phyloP scores from a whole-genome alignment of 1,284 basidiomycete species.

The Porogramme epimiltina region DNA sequence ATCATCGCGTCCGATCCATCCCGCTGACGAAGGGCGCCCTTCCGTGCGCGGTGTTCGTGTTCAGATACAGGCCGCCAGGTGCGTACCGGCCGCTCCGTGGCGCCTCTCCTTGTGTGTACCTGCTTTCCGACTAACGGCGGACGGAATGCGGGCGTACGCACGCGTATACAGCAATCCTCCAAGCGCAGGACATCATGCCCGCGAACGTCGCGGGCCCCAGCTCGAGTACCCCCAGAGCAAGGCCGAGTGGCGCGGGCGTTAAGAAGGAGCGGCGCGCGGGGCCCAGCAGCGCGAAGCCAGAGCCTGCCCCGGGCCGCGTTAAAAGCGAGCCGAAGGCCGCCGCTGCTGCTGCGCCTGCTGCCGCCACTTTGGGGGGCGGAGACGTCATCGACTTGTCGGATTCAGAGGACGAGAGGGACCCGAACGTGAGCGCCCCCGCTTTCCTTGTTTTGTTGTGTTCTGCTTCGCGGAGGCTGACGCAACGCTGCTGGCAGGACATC shows the following conservation, averaged over 20 bases:
- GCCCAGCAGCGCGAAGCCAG: neutral
- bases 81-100: neutral
- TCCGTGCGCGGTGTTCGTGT: slow-evolving; percentile 8
- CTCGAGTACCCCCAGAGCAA: neutral
- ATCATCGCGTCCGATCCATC: neutral
- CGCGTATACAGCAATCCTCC: slow-evolving; percentile 7
- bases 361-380: too few species aligned
- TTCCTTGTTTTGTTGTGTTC: neutral
- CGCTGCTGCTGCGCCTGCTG: too few species aligned
- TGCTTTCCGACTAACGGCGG: too few species aligned
- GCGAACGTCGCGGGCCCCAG: neutral
- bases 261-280: neutral
- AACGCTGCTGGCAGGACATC: slow-evolving; percentile 11
- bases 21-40: slow-evolving; percentile 4
- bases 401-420: slow-evolving; percentile 3
- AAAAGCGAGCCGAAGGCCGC: too few species aligned
- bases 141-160: neutral
- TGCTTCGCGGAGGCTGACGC: too few species aligned
- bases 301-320: neutral
- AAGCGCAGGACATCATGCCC: slow-evolving; percentile 17
- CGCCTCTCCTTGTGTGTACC: neutral
- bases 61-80: slow-evolving; percentile 16
- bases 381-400: slow-evolving; percentile 17
- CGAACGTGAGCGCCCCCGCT: slow-evolving; percentile 1
- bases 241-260: too few species aligned